Percentiles rank a stretch among this genome's conserved stretches.
These are phyloP conservation scores for Penicillium capsulatum DNA, from an alignment of 2,329 filamentous ascomycete species.

Conservation along the genomic window DNA sequence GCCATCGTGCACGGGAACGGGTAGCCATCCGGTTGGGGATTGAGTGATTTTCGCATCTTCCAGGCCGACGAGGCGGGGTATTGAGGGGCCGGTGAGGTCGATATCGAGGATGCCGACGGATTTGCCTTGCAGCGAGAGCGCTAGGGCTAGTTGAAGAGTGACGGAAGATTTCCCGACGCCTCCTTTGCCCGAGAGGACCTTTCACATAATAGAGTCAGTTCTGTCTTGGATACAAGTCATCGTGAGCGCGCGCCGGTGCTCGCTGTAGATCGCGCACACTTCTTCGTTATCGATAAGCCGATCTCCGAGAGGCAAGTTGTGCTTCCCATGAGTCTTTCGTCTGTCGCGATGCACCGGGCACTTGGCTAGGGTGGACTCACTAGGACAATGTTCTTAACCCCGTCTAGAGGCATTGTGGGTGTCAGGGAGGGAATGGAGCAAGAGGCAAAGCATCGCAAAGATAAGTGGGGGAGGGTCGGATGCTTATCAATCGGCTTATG, in stretches of 20 bases:
- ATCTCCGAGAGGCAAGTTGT: conserved; percentile 14
- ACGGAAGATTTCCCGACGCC: conserved; percentile 97
- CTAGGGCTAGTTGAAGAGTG: conserved; percentile 92
- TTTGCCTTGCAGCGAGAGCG: conserved; percentile 76
- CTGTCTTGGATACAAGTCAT: background rate
- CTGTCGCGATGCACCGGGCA: too few relatives aligned
- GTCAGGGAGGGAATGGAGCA: background rate
- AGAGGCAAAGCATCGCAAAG: background rate
- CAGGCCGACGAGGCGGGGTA: conserved; percentile 88
- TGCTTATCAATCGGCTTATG: conserved; percentile 27
- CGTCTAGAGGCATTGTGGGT: conserved; percentile 38
- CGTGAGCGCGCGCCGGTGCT: background rate
- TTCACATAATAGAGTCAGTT: conserved; percentile 1
- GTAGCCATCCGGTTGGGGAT: conserved; percentile 86
- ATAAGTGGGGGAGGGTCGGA: conserved; percentile 19
- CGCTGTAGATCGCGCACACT: conserved; percentile 1
- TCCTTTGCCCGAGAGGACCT: conserved; percentile 90
- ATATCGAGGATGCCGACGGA: conserved; percentile 94
- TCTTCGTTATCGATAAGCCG: conserved; percentile 40
- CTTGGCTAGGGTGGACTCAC: conserved; percentile 27
- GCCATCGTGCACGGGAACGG: conserved; percentile 73
- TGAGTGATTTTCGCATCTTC: conserved; percentile 87
- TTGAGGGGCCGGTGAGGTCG: conserved; percentile 92
- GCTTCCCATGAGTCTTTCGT: too few relatives aligned
- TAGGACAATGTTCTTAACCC: conserved; percentile 43